Evolutionary conservation across 768 basidiomycete species (phyloP), one percentile per base, ranked within the genome.

Genomic region (Kwoniella sp.): DNA sequence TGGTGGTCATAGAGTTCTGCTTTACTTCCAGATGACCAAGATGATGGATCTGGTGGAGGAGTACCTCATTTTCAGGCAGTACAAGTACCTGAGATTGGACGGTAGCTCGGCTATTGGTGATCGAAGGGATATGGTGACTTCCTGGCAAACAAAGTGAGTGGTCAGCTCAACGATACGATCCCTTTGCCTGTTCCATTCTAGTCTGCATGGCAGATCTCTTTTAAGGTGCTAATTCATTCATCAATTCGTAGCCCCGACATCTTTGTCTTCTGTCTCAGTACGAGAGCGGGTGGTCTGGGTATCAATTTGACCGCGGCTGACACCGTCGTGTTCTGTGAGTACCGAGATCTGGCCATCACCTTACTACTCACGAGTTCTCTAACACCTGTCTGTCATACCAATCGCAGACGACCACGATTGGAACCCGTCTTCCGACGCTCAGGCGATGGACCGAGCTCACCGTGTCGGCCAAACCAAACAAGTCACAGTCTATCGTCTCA

Each of bases 21-120:
- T 99, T 21, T 99, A 98, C 82, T 98, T 97, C 88, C 96, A 99
- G 80, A 99, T 99, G 96, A 98, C 95, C 13, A 87, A 89, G 63
- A 99, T 98, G 96, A 96, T 99, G 88, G 94, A 97, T 78, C 83
- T 98, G 54, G 94, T 98, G 87, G 96, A 98, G 80, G 96, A 98
- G 78, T 99, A 97, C 78, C 84, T 99, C 64, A 91, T 96, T 62
- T 96, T 90, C 82, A 88, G 95, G 1, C 94, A 97, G 79, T 92
- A 92, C 83, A 94, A 92, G 80, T 96, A 97, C 76, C 82, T 96
- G 19, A 86, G 94, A 37, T 82, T 97, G 59, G 94, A 97, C 80
- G 94, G 94, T 37, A 90, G 90, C 1, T 95, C 92, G 27, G 92
- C 94, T 70, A 84, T 99, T 57, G 92, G 94, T 71, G 96, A 99